Conservation (phyloP, 352 stramenopile genomes). For the Phytophthora pseudosyringae region DNA sequence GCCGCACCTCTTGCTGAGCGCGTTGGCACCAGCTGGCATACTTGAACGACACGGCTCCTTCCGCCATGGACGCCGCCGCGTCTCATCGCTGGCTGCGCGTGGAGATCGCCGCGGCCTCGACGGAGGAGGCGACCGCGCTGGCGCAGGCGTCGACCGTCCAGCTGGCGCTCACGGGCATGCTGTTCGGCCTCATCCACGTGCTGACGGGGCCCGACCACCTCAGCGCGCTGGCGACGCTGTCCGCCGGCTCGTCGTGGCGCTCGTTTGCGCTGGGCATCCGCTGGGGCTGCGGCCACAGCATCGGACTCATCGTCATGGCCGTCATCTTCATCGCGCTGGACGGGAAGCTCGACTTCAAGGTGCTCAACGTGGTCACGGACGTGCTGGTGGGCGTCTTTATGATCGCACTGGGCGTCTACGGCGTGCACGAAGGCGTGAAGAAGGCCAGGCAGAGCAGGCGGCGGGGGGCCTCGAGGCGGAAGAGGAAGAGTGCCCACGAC, state of each 20-base stretch:
- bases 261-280: constrained; percentile 85
- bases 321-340: constrained; percentile 68
- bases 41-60: neutral
- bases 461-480: constrained; percentile 28
- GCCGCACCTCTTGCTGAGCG: neutral
- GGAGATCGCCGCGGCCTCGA: constrained; percentile 35
- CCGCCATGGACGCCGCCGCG: constrained; percentile 11
- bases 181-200: constrained; percentile 73
- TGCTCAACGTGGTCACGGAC: constrained; percentile 64
- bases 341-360: constrained; percentile 59
- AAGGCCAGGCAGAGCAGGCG: constrained; percentile 43
- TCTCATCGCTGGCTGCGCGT: constrained; percentile 46
- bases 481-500: constrained; percentile 21
- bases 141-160: constrained; percentile 44
- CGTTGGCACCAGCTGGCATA: neutral
- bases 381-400: constrained; percentile 73
- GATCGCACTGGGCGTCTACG: constrained; percentile 68
- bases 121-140: constrained; percentile 38
- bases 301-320: constrained; percentile 82
- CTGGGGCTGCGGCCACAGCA: constrained; percentile 91
- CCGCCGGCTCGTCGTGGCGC: constrained; percentile 69
- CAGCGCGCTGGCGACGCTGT: constrained; percentile 84
- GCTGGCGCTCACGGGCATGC: constrained; percentile 57
- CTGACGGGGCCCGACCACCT: constrained; percentile 87
- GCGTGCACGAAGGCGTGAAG: constrained; percentile 67